Evolutionary conservation across 257 asterid species (phyloP), one percentile per base, ranked within the genome.

Genomic region (Solanum lignicaule): DNA sequence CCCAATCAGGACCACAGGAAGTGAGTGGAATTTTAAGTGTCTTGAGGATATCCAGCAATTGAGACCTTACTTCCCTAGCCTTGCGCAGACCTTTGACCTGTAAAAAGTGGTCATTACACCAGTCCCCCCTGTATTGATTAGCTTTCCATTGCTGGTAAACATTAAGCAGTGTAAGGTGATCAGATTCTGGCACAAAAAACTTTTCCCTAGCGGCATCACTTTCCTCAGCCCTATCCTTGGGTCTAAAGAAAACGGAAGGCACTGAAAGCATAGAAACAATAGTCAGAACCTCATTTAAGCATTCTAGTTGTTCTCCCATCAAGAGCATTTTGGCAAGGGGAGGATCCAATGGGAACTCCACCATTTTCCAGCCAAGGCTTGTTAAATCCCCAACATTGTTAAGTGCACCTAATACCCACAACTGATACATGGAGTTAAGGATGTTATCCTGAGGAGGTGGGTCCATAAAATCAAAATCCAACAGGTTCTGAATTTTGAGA

Each of bases 401-500:
- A 68, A 97, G 90, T 46, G 99, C 99, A 55, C 99, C 98, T 90
- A 97, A 92, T 21, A 97, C 99, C 99, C 99, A 97, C 89, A 95
- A 88, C 88, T 97, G 99, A 90, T 97, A 95, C 98, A 97, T 95
- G 87, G 99, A 97, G 90, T 95, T 95, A 25, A 95, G 95, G 87
- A 95, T 95, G 90, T 95, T 97, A 71, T 97, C 99, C 72, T 97
- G 99, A 74, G 99, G 99, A 25, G 99, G 99, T 8, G 99, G 99
- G 39, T 97, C 99, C 99, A 97, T 95, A 86, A 95, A 97, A 89
- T 97, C 98, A 16, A 95, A 97, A 91, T 97, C 98, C 88, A 95
- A 85, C 89, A 97, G 87, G 87, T 95, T 95, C 43, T 96, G 97
- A 15, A 97, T 90, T 88, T 95, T 97, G 87, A 97, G 91, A 48